Conservation (phyloP, 1,284 basidiomycete genomes). For the Heterobasidion irregulare region DNA sequence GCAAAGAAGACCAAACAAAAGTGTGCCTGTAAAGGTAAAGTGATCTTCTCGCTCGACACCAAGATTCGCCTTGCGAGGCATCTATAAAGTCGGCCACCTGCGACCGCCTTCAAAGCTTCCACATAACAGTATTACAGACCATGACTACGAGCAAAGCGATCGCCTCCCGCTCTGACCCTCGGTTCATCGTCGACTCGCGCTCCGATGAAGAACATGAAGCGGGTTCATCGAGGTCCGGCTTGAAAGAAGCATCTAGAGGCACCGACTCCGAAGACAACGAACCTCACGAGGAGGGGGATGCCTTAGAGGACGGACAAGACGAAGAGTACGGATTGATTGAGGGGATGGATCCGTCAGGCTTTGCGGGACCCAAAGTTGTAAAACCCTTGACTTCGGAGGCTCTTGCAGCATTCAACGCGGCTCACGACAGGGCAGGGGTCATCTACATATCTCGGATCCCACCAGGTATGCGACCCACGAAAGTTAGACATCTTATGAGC, state of each 20-base stretch:
- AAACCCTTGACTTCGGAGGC: conserved; percentile 68
- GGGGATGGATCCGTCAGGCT: conserved; percentile 51
- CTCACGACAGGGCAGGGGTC: conserved; percentile 71
- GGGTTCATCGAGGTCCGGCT: neutral
- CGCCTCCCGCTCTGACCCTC: no score
- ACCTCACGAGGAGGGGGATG: neutral
- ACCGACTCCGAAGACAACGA: neutral
- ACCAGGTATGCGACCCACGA: conserved; percentile 97
- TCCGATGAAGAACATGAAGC: neutral
- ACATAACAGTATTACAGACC: no score
- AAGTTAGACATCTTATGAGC: conserved; percentile 90
- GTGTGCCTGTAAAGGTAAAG: no score
- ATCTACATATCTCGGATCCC: conserved; percentile 96
- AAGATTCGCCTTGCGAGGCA: no score
- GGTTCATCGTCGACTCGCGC: neutral
- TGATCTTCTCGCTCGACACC: no score
- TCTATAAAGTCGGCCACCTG: no score
- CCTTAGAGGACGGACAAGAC: conserved; percentile 12
- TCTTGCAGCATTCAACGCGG: conserved; percentile 60
- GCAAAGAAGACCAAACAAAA: no score
- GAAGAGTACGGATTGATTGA: conserved; percentile 17
- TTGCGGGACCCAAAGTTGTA: conserved; percentile 50
- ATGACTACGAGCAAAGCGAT: no score
- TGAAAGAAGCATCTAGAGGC: neutral
- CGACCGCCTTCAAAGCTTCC: no score